Base-by-base conservation (phyloP, 1,284 basidiomycete genomes). In the Trichosporon sp. region DNA sequence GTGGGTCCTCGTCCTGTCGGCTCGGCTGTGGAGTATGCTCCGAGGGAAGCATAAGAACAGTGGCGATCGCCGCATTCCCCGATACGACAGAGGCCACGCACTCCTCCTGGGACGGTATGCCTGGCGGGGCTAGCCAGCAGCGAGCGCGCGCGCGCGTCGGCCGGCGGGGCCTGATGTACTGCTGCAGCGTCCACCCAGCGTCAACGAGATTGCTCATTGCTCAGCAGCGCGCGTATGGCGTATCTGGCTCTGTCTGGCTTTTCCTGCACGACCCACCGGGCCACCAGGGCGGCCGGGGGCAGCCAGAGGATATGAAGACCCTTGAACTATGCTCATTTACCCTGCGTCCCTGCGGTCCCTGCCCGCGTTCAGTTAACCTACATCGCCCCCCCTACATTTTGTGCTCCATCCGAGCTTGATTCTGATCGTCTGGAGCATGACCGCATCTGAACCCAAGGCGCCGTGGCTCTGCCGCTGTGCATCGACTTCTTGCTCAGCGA, bases 1-100 rank as follows among this genome's bases (percentile, higher is more conserved):
- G 25, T 25, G 4, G 27, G 25, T 23, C 21, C 14, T 31, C 4
- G n/a, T 52, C 19, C 27, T 27, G 49, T 54, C 27, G 49, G 49
- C 49, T 29, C 27, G 49, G 49, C 25, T 29, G 25, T n/a, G 19
- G 49, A 29, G 49, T 54, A 54, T 54, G 27, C 49, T 54, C 49
- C 49, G 49, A 54, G 49, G 25, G 40, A 29, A 54, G 25, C 31
- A 29, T 54, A 29, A 54, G 25, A 54, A 29, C 49, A 54, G 49
- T 54, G 49, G 49, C 27, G 49, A 54, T 54, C 49, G 49, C 49
- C 49, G 49, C 49, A 54, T 54, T 54, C 49, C 49, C 49, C 49
- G 49, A 54, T 29, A n/a, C 27, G 49, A 14, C 25, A 21, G 6
- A 29, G 46, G 29, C 49, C 27, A 27, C 46, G 25, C 46, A 25